Evolutionary conservation across 148 eudicot genomes (phyloP).

Genomic region (Rhododendron vialii): DNA sequence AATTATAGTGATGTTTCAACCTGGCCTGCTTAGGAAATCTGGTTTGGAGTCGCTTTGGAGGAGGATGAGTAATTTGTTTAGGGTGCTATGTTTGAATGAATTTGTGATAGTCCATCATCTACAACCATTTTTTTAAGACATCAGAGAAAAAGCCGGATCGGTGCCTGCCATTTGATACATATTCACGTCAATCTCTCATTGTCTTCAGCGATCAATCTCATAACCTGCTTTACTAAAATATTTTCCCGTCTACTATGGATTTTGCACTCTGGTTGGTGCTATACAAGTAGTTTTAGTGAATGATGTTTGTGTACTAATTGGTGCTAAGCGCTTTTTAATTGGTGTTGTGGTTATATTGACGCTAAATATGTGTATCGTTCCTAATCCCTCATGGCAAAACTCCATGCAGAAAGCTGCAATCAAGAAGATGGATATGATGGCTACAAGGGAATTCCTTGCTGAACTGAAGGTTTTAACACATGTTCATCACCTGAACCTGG

Average conservation of each 20-base stretch:
- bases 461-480: conserved; percentile 83
- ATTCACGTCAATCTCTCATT: not conserved
- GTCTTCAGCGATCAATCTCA: not conserved
- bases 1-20: not conserved
- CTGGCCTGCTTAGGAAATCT: not conserved
- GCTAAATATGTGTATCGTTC: not conserved
- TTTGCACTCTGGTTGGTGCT: not conserved
- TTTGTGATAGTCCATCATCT: not conserved
- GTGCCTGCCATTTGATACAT: not conserved
- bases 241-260: not conserved
- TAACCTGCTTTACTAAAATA: not conserved
- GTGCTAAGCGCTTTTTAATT: not conserved
- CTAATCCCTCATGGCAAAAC: not conserved
- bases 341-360: not conserved
- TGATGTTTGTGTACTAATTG: not conserved
- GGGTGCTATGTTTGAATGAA: not conserved
- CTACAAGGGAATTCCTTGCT: conserved; percentile 83
- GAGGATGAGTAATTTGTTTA: not conserved
- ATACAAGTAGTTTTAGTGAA: not conserved
- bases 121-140: not conserved
- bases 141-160: not conserved
- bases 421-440: conserved; percentile 98
- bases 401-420: conserved; percentile 80
- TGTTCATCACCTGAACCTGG: conserved; percentile 98
- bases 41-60: not conserved